Percentiles rank a stretch among this genome's conserved stretches.
phyloP scores from a whole-genome alignment of 176 grass and related monocot genomes.

The Cocos nucifera region DNA sequence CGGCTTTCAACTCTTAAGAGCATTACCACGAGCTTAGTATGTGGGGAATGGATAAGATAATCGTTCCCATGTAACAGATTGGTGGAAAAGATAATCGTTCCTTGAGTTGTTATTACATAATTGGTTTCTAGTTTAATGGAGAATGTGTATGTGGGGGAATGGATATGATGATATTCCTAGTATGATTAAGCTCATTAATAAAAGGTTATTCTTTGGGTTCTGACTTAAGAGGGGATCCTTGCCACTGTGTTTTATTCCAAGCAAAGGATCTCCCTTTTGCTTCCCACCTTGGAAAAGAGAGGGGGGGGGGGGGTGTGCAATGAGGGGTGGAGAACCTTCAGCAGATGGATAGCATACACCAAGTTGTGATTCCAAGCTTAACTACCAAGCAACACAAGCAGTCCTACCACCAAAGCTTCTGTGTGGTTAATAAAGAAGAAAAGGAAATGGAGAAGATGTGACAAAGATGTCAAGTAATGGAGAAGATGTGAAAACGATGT shows the following conservation, averaged over 20 bases:
- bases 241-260: neutral
- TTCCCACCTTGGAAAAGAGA: slow-evolving; percentile 27
- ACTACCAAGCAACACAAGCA: slow-evolving; percentile 22
- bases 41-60: too few relatives aligned
- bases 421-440: neutral
- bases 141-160: slow-evolving; percentile 10
- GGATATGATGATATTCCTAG: slow-evolving; percentile 36
- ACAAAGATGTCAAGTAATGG: neutral
- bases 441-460: neutral
- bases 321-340: slow-evolving; percentile 29
- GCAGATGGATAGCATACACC: slow-evolving; percentile 19
- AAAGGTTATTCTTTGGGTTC: slow-evolving; percentile 23
- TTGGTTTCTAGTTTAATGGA: neutral
- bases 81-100: too few relatives aligned
- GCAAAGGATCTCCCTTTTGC: slow-evolving; percentile 33
- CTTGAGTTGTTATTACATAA: too few relatives aligned
- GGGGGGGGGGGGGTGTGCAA: neutral
- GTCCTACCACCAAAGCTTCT: neutral
- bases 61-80: too few relatives aligned
- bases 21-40: too few relatives aligned
- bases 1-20: too few relatives aligned
- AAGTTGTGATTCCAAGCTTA: slow-evolving; percentile 39
- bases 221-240: slow-evolving; percentile 29
- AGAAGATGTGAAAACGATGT: neutral
- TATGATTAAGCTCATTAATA: slow-evolving; percentile 29